Evolutionary conservation across 1,284 basidiomycete species (phyloP), one percentile per base, ranked within the genome.

Genomic region (Sanghuangporus sanghuang): DNA sequence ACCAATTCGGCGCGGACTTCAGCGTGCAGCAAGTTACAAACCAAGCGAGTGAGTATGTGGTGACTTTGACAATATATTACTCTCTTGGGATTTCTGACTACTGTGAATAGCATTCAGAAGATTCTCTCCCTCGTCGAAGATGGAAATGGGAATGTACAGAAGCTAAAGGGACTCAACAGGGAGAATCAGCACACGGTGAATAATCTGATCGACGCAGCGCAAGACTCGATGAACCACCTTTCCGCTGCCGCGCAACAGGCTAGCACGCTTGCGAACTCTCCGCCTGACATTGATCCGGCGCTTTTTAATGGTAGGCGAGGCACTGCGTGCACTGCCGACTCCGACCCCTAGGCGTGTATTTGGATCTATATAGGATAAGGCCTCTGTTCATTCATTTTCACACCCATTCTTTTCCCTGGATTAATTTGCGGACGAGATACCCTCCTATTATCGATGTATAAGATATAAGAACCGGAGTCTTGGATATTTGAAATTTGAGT

Each of bases 251-350:
- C 66, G 6, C 59, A 61, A 40, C 61, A 65, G 23, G 66, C 61
- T 2, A 64, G 60, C 32, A 12, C 27, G 18, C 39, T n/a, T 72
- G 66, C 66, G 11, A 58, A 64, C 52, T 57, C 61, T 16, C 61
- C 66, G 23, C 63, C 75, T 68, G 60, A 71, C 69, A 59, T 69
- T 63, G 38, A 48, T 67, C 62, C 66, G 4, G 57, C 62, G 27
- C 64, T 61, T 46, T 65, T 67, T 50, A 66, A 42, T 21, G 39
- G 49, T 14, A 23, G 39, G 32, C 59, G 54, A 40, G 64, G 64
- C 2, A 66, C 61, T 16, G 32, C 61, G 16, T 66, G 64, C n/a
- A 54, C 53, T 3, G 53, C 53, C 1, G 32, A 54, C 32, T 35
- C 16, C 21, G 11, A 46, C 16, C 6, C 44, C 16, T 46, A n/a